Conservation (phyloP, 2,329 filamentous ascomycete genomes). For the Albifimbria verrucaria region DNA sequence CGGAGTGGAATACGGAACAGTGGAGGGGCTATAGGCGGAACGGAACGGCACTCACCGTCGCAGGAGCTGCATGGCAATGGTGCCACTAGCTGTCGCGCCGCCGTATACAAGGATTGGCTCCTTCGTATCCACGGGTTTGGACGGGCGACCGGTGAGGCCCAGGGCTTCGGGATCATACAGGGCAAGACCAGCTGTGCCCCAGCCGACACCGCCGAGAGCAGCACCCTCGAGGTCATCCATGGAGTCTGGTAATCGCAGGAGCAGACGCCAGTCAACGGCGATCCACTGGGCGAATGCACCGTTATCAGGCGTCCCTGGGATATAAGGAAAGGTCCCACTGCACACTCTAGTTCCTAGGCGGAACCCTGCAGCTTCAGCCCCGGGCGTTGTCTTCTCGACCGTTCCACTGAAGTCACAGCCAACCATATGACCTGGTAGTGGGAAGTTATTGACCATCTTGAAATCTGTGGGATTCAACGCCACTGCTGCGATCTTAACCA, state of each 20-base stretch:
- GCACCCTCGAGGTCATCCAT: constrained; percentile 18
- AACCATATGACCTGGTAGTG: constrained; percentile 3
- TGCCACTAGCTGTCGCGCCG: constrained; percentile 23
- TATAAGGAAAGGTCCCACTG: constrained; percentile 11
- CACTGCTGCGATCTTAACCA: constrained; percentile 18
- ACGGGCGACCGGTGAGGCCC: constrained; percentile 6
- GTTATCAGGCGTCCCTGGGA: not conserved
- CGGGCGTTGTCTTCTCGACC: constrained; percentile 4
- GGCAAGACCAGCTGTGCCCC: constrained; percentile 16
- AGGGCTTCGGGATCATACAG: constrained; percentile 8
- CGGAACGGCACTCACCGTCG: constrained; percentile 13
- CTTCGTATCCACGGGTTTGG: not conserved
- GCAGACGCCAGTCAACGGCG: constrained; percentile 2
- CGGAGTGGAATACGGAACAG: not conserved
- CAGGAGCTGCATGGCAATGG: constrained; percentile 24
- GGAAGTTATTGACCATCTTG: constrained; percentile 20
- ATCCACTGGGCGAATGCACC: constrained; percentile 4
- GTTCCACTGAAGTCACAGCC: constrained; percentile 24
- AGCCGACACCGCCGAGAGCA: constrained; percentile 19
- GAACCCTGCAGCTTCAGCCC: too few species aligned
- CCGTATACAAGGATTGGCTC: constrained; percentile 25
- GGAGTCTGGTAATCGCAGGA: constrained; percentile 14
- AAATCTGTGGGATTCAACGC: constrained; percentile 23
- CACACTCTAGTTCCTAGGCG: too few species aligned
- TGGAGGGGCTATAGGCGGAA: not conserved